Evolutionary conservation across 2,329 filamentous ascomycete species (phyloP), one percentile per base, ranked within the genome.

Genomic region (Anisogramma anomala): DNA sequence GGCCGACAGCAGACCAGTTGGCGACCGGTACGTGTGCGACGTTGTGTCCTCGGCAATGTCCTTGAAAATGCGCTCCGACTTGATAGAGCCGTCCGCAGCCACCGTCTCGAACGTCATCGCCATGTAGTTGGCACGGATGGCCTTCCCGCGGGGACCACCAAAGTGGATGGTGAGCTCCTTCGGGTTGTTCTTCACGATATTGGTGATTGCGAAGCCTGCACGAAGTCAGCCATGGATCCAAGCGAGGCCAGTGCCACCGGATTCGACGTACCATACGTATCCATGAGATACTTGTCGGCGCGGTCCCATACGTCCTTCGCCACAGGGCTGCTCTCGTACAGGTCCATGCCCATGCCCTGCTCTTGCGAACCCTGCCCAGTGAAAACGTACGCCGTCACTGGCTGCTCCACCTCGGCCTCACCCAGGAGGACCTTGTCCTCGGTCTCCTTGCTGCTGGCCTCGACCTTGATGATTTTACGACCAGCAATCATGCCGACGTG

Each of bases 101-200:
- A 98, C 87, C n/a, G 89, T 93, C 69, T 98, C 91, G 64, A 96
- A 98, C 35, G 89, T 96, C 91, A 98, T 98, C 46, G 89, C 81
- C 83, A 96, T 96, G 71, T 98, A 98, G 66, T 98, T 98, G 58
- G 94, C 83, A 49, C 91, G 86, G 53, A 98, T 98, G 38, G 86
- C 87, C 68, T 96, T 98, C 58, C 91, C 91, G 45, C 86, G 84
- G 48, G 91, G 87, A 36, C 91, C 91, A 67, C 93, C 91, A 58
- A 98, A 98, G 70, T 98, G 84, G 50, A 98, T 85, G 4, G 93
- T 98, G 41, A 98, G 79, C 67, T 96, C 91, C 72, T 95, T 95
- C 49, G 91, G 91, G 66, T 98, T 98, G 71, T 96, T 98, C 73
- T 87, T 93, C 63, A 98, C 91, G 56, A 98, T 98, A 65, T 96